Evolutionary conservation across 169 alveolate species (phyloP).

Genomic region (Theileria parva): DNA sequence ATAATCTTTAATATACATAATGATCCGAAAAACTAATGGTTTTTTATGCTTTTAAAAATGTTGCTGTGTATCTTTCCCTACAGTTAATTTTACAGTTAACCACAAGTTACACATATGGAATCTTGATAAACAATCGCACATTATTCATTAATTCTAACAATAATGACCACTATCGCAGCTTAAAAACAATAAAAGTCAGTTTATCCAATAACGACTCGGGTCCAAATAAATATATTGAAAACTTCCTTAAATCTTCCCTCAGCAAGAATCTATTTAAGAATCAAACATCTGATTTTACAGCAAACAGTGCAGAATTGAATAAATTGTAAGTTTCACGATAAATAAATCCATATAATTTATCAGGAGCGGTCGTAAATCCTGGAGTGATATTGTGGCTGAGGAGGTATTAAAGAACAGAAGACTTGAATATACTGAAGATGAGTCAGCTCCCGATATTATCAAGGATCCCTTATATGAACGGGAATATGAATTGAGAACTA

Average conservation of each 20-base stretch:
- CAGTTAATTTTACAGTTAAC: not conserved
- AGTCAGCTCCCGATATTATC: not conserved
- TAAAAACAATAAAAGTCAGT: not conserved
- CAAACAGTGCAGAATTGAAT: not conserved
- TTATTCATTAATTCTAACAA: not conserved
- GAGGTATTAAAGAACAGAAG: slow-evolving; percentile 51
- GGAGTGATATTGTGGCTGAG: slow-evolving; percentile 64
- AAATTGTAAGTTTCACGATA: not conserved
- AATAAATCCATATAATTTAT: not conserved
- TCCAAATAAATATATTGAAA: slow-evolving; percentile 7
- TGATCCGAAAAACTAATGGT: not conserved
- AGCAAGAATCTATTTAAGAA: slow-evolving; percentile 38
- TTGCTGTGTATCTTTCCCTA: not conserved
- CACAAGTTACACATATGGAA: slow-evolving; percentile 2
- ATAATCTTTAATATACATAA: not conserved
- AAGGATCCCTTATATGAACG: not conserved
- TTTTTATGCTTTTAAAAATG: not conserved
- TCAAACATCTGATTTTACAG: slow-evolving; percentile 30
- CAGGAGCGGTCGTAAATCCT: slow-evolving; percentile 4
- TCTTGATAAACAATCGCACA: not conserved
- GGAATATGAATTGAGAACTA: not conserved
- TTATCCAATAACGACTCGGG: not conserved
- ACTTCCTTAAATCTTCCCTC: not conserved
- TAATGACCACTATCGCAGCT: not conserved
- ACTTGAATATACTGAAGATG: slow-evolving; percentile 27